Evolutionary conservation across 1,284 basidiomycete species (phyloP), one percentile per base, ranked within the genome.

Genomic region (Ceratobasidium sp.): DNA sequence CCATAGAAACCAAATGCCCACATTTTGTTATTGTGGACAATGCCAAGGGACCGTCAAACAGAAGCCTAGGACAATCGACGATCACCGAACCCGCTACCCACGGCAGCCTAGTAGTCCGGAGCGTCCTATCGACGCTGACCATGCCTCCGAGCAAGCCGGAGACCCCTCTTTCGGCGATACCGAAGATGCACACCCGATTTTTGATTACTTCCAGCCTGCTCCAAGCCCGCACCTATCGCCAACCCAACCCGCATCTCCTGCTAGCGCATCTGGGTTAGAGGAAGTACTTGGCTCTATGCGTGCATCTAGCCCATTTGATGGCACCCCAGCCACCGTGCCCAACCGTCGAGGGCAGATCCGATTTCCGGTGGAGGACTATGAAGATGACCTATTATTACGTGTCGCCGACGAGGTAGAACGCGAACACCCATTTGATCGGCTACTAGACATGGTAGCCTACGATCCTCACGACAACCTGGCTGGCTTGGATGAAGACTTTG

Each of bases 351-450:
- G 37, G 25, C 25, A 29, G 25, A 29, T 29, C 25, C 25, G 25
- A 29, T 29, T 29, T 29, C 25, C 25, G 25, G 25, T 29, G 25
- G 25, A 29, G 25, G 25, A 29, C 25, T 29, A 59, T 11, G 7
- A 59, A 37, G 56, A 19, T 15, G 56, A 34, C 22, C 34, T 17
- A 19, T 9, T 22, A 32, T 9, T 37, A 17, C 15, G 37, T 22
- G 29, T 40, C 8, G 46, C 46, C 22, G 17, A 15, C 19, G 46
- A 54, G 32, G 7, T 54, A 2, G 49, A 68, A 2, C 49, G 32
- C n/a, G 66, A 68, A 22, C 54, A 68, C 25, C 29, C 46, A 3
- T 68, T 68, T n/a, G 49, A 68, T n/a, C 34, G 40, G n/a, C 49
- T 68, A 4, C 15, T 68, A 15, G 37, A 65, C 37, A 15, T 6